phyloP scores from a whole-genome alignment of 805 yeast species.

The Komagataella ulmi region DNA sequence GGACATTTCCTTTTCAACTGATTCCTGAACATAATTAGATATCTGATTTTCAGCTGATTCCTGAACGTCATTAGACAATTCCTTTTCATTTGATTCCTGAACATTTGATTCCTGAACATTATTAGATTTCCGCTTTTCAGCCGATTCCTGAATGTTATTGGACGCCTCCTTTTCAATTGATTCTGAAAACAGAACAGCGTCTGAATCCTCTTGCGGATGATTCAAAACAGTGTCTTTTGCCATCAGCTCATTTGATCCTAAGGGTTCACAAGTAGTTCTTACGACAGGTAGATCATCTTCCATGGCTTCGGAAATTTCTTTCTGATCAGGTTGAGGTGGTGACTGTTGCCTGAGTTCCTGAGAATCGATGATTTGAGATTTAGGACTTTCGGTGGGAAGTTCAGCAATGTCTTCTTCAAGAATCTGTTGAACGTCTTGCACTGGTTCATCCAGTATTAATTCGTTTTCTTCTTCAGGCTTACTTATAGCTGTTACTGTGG shows the following conservation, averaged over 20 bases:
- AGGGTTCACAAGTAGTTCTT: neutral
- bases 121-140: too few species aligned
- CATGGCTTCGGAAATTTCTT: neutral
- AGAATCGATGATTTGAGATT: neutral
- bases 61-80: neutral
- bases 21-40: too few species aligned
- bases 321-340: neutral
- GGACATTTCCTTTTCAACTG: neutral
- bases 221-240: too few species aligned
- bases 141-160: neutral
- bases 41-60: neutral
- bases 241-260: neutral
- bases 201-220: neutral
- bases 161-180: neutral
- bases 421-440: neutral
- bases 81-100: too few species aligned
- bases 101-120: too few species aligned
- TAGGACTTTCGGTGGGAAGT: neutral
- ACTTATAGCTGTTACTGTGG: neutral
- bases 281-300: neutral
- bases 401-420: neutral
- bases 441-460: neutral
- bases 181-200: neutral
- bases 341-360: neutral
- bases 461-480: neutral